These are phyloP conservation scores for Schwanniomyces vanrijiae DNA, from an alignment of 805 yeast species.

Conservation along the genomic window DNA sequence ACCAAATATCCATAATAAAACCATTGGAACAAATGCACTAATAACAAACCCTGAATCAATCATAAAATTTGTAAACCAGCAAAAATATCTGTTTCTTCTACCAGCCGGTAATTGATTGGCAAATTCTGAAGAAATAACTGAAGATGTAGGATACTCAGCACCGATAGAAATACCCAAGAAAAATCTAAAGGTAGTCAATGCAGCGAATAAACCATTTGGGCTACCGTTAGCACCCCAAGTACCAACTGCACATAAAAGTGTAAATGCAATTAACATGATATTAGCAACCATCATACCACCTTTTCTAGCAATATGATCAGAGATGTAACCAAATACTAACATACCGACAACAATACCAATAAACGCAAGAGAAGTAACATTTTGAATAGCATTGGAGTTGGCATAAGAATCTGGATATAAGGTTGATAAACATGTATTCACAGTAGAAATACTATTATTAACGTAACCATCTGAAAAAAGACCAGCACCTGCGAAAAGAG, in stretches of 20 bases:
- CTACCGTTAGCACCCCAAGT: conserved; percentile 76
- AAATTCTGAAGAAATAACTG: conserved; percentile 92
- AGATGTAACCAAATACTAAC: conserved; percentile 72
- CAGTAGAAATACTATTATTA: conserved; percentile 80
- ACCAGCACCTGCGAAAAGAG: conserved; percentile 87
- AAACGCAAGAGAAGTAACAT: conserved; percentile 84
- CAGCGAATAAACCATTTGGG: conserved; percentile 76
- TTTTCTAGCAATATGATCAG: conserved; percentile 81
- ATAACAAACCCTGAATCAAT: conserved; percentile 86
- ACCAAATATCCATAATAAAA: conserved; percentile 79
- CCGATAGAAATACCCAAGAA: conserved; percentile 92
- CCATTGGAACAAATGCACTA: conserved; percentile 83
- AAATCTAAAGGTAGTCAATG: conserved; percentile 80
- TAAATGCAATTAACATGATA: conserved; percentile 68
- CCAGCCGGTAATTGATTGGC: conserved; percentile 78
- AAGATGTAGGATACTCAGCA: conserved; percentile 92
- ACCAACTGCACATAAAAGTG: conserved; percentile 77
- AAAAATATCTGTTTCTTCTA: conserved; percentile 82
- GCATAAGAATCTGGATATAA: conserved; percentile 67
- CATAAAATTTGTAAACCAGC: conserved; percentile 85
- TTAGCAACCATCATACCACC: conserved; percentile 82
- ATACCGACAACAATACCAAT: conserved; percentile 92
- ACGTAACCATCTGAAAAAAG: conserved; percentile 92
- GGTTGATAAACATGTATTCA: conserved; percentile 62
- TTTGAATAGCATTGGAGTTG: conserved; percentile 67